These are phyloP conservation scores for Candida silvicultrix DNA, from an alignment of 805 yeast genomes.

Conservation along the genomic window DNA sequence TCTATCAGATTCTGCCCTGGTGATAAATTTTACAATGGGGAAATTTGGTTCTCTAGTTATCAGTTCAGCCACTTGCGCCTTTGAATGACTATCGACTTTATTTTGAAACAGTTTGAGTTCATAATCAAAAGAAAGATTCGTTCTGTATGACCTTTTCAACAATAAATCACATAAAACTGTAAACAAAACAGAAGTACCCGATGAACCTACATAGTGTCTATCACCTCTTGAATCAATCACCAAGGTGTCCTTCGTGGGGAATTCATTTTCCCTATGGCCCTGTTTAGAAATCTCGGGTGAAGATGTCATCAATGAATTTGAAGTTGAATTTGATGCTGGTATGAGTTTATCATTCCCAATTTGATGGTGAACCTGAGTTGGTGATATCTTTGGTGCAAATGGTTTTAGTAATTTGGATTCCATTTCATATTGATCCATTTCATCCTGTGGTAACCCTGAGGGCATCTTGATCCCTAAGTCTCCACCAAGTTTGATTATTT, in stretches of 20 bases:
- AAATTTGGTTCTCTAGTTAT: conserved; percentile 21
- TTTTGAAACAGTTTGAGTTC: conserved; percentile 17
- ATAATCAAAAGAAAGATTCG: conserved; percentile 30
- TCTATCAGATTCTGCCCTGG: conserved; percentile 28
- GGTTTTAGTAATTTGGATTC: conserved; percentile 17
- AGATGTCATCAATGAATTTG: background rate
- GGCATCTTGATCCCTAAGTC: conserved; percentile 17
- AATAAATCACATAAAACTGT: conserved; percentile 37
- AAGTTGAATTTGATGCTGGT: too few relatives aligned
- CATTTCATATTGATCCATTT: conserved; percentile 10
- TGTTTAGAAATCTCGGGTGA: background rate
- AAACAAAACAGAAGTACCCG: conserved; percentile 38
- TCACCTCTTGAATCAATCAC: conserved; percentile 39
- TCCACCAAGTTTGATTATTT: conserved; percentile 26
- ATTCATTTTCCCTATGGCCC: background rate
- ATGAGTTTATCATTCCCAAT: background rate
- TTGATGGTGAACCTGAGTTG: background rate
- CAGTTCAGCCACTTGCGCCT: conserved; percentile 8
- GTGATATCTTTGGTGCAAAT: conserved; percentile 10
- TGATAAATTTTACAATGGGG: conserved; percentile 31
- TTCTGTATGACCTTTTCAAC: conserved; percentile 25
- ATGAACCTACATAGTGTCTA: conserved; percentile 40
- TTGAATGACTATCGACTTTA: conserved; percentile 5
- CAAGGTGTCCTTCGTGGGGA: conserved; percentile 21
- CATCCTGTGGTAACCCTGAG: conserved; percentile 5